Evolutionary conservation across 371 early-diverging fungal species (phyloP).

Genomic region (Haplosporangium sp.): DNA sequence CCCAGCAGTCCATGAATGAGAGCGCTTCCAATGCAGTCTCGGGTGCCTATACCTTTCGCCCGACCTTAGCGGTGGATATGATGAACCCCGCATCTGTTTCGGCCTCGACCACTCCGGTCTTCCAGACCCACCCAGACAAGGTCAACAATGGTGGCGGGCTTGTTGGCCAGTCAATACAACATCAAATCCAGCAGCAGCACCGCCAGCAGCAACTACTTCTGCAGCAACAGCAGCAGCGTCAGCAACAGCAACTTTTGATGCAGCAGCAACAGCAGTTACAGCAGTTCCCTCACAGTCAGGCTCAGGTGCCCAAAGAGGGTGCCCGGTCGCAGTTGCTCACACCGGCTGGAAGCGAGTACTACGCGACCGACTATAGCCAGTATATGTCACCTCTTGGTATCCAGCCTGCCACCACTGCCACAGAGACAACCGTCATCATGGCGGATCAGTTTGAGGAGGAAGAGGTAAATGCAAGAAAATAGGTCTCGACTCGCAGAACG

Average conservation of each 20-base stretch:
- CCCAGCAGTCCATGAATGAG: slow-evolving; percentile 12
- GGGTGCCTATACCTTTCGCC: slow-evolving; percentile 14
- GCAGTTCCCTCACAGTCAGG: slow-evolving; percentile 18
- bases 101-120: slow-evolving; percentile 45
- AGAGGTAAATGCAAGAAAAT: slow-evolving; percentile 19
- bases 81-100: slow-evolving; percentile 15
- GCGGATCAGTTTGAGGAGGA: slow-evolving; percentile 43
- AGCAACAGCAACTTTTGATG: slow-evolving; percentile 27
- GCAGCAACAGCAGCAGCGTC: slow-evolving; percentile 44
- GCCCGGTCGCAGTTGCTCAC: slow-evolving; percentile 34
- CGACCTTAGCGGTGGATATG: slow-evolving; percentile 14
- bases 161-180: slow-evolving; percentile 8
- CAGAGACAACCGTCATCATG: slow-evolving; percentile 18
- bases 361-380: slow-evolving; percentile 27
- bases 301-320: slow-evolving; percentile 21
- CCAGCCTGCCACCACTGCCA: slow-evolving; percentile 13
- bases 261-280: slow-evolving; percentile 31
- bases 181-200: slow-evolving; percentile 34
- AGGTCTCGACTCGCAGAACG: no score
- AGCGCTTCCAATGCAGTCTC: slow-evolving; percentile 5
- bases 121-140: slow-evolving; percentile 35
- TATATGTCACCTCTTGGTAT: slow-evolving; percentile 46
- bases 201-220: slow-evolving; percentile 37
- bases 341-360: slow-evolving; percentile 38
- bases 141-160: slow-evolving; percentile 4